phyloP scores from a whole-genome alignment of 768 basidiomycete species.

The Tylopilus plumbeoviolaceoides region DNA sequence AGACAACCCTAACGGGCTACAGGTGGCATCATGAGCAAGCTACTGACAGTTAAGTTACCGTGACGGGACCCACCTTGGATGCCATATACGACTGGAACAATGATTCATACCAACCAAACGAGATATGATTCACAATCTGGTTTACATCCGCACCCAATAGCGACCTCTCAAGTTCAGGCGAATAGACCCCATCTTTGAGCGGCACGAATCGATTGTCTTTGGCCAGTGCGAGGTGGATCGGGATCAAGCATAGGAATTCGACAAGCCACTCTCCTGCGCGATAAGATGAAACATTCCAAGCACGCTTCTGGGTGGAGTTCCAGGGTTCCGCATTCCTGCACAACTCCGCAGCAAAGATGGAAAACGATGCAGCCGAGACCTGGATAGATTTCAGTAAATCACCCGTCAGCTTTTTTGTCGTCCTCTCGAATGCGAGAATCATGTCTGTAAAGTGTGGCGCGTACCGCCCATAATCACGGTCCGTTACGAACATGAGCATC shows the following conservation, averaged over 20 bases:
- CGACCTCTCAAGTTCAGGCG: slow-evolving; percentile 45
- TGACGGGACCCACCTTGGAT: slow-evolving; percentile 36
- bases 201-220: slow-evolving; percentile 60
- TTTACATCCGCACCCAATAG: slow-evolving; percentile 57
- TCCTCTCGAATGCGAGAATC: slow-evolving; percentile 44
- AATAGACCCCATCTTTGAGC: slow-evolving; percentile 53
- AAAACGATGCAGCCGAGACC: slow-evolving; percentile 32
- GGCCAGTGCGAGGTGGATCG: slow-evolving; percentile 59
- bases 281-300: slow-evolving; percentile 36
- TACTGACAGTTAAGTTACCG: fast-evolving
- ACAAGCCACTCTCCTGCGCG: slow-evolving; percentile 59
- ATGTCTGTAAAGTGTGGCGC: slow-evolving; percentile 42
- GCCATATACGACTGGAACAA: slow-evolving; percentile 62
- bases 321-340: neutral
- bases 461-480: slow-evolving; percentile 34
- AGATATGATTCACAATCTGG: slow-evolving; percentile 49
- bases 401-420: slow-evolving; percentile 50
- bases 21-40: neutral
- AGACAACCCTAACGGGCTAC: slow-evolving; percentile 60
- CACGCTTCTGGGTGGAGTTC: neutral
- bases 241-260: slow-evolving; percentile 57
- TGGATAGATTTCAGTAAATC: slow-evolving; percentile 37
- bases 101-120: slow-evolving; percentile 64
- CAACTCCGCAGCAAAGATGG: slow-evolving; percentile 21
- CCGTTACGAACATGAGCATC: slow-evolving; percentile 43